These are phyloP conservation scores for Tripterygium wilfordii DNA, from an alignment of 177 flowering plant species.

Conservation along the genomic window DNA sequence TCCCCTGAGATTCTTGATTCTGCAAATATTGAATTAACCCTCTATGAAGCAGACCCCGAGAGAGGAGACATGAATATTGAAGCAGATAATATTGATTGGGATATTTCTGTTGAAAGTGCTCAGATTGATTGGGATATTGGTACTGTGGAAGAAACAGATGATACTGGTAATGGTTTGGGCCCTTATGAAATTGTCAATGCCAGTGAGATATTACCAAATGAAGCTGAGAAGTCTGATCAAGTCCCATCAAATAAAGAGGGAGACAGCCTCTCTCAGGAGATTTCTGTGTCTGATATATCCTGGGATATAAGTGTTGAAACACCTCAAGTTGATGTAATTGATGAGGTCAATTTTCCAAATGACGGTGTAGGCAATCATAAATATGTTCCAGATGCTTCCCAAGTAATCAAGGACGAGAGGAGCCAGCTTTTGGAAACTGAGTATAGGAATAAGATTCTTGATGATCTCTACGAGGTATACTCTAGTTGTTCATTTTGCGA, in stretches of 20 bases:
- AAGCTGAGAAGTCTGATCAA: conserved; percentile 26
- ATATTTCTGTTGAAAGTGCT: conserved; percentile 67
- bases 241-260: conserved; percentile 19
- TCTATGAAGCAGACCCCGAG: conserved; percentile 18
- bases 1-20: conserved; percentile 46
- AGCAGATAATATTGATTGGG: conserved; percentile 77
- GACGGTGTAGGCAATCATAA: conserved; percentile 16
- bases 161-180: conserved; percentile 64
- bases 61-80: conserved; percentile 24
- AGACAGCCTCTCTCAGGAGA: conserved; percentile 21
- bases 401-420: conserved; percentile 34
- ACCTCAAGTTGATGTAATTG: conserved; percentile 48
- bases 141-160: conserved; percentile 66
- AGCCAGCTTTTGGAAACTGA: conserved; percentile 94
- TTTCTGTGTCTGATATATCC: conserved; percentile 53
- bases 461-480: conserved; percentile 92
- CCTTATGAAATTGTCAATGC: conserved; percentile 81
- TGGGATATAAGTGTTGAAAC: conserved; percentile 89
- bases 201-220: conserved; percentile 42
- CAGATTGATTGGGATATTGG: conserved; percentile 96
- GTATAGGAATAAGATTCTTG: conserved; percentile 87
- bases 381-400: conserved; percentile 21
- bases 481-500: not conserved
- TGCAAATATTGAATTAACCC: conserved; percentile 21
- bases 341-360: conserved; percentile 30